Conservation (phyloP, 2,329 filamentous ascomycete species). For the Beauveria medogensis region DNA sequence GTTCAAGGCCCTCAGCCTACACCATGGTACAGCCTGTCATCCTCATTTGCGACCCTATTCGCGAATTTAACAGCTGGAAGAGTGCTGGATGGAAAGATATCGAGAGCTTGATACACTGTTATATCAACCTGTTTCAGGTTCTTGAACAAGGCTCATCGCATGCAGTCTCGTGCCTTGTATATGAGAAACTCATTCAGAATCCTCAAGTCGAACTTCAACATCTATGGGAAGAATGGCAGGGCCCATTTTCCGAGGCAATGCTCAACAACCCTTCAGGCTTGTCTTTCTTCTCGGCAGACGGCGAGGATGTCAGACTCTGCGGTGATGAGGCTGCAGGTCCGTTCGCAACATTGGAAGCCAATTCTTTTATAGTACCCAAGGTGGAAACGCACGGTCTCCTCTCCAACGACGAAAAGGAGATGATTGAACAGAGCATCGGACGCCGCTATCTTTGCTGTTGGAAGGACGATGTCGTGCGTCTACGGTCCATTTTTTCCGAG, state of each 20-base stretch:
- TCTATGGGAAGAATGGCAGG: not conserved
- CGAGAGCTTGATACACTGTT: not conserved
- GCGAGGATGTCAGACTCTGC: not conserved
- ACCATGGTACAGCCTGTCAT: not conserved
- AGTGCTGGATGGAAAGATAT: not conserved
- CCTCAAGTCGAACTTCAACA: not conserved
- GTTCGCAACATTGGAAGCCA: not conserved
- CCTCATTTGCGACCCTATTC: not conserved
- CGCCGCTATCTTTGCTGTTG: not conserved
- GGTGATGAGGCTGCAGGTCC: not conserved
- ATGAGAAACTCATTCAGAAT: not conserved
- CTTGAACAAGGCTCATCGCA: not conserved
- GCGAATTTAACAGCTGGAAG: not conserved
- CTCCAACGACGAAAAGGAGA: not conserved
- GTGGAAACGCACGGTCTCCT: not conserved
- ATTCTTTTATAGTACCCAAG: not conserved
- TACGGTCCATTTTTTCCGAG: constrained; percentile 12
- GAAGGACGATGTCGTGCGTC: not conserved
- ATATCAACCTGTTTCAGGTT: not conserved
- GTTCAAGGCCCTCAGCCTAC: not conserved
- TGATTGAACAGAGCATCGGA: not conserved
- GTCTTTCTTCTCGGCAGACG: not conserved
- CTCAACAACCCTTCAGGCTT: not conserved
- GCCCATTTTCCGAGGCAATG: not conserved
- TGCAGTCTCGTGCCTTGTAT: not conserved